Evolutionary conservation across 2,329 filamentous ascomycete species (phyloP), one percentile per base, ranked within the genome.

Genomic region (Gaeumannomyces tritici): DNA sequence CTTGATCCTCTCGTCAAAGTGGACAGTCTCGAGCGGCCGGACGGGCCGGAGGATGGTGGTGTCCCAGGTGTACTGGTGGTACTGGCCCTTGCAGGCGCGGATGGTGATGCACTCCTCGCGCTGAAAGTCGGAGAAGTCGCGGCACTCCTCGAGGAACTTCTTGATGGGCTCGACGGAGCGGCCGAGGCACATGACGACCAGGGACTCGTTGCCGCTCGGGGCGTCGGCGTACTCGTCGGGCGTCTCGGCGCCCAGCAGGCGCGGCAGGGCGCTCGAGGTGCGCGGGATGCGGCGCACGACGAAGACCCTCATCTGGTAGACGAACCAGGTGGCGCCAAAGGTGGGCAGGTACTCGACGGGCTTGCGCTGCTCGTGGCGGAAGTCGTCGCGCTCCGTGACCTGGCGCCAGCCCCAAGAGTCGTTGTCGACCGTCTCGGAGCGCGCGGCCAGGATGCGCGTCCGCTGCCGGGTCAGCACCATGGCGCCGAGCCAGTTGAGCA

Each of bases 81-180:
- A 67, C 4, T 65, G 59, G 31, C 64, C 66, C 61, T 73, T 71
- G 51, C 67, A 68, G n/a, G 69, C 70, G 9, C 73, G 71, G 3
- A 77, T 72, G 0, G 73, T 75, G 28, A 76, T 70, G 59, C 71
- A 75, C 0, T 69, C 67, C 55, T 73, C 72, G 11, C 71, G 70
- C 65, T 76, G 73, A 63, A 72, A 70, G 61, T 74, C 72, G 3
- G 73, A 70, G 75, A 76, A 80, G 33, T 80, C 78, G 9, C 79
- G 79, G 62, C 77, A 83, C 0, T 63, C 71, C 57, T 78, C 74
- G 55, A 81, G 75, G 64, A 80, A 77, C 1, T 62, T 64, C 67
- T 77, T 80, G 64, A 82, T 77, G 0, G 80, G 80, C 1, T 75
- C 73, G 0, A 77, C 79, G 1, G 81, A 83, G 63, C 79, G 76